Conservation (phyloP, 1,284 basidiomycete species). For the Marasmius oreades region DNA sequence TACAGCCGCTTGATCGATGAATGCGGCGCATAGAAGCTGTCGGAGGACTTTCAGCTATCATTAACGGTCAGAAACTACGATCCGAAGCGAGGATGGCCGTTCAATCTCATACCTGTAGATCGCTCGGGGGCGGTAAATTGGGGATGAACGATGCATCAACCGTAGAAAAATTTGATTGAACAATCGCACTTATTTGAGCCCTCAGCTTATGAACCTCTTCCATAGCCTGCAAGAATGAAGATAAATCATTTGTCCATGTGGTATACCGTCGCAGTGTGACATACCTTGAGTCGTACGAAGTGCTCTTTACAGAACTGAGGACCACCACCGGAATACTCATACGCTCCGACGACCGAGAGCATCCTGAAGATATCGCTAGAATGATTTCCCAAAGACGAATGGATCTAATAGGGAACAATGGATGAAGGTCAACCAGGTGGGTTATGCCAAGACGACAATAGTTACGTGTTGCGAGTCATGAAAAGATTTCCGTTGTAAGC, state of each 20-base stretch:
- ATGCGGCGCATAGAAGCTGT: constrained; percentile 86
- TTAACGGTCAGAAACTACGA: background rate
- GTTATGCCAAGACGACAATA: constrained; percentile 5
- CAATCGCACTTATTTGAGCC: constrained; percentile 83
- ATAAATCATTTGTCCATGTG: constrained; percentile 1
- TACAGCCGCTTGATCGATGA: constrained; percentile 95
- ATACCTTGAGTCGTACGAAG: constrained; percentile 89
- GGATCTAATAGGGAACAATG: constrained; percentile 42
- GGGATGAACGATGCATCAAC: constrained; percentile 55
- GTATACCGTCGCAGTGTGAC: constrained; percentile 13
- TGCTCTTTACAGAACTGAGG: constrained; percentile 83
- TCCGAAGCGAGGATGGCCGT: background rate
- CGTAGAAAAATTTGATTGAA: constrained; percentile 66
- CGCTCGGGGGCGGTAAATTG: constrained; percentile 68
- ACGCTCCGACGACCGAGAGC: constrained; percentile 92
- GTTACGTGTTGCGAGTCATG: constrained; percentile 77
- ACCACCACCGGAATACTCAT: constrained; percentile 85
- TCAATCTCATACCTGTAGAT: constrained; percentile 58
- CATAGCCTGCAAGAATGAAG: constrained; percentile 70
- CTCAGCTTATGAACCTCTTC: constrained; percentile 99
- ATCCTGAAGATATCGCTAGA: constrained; percentile 88
- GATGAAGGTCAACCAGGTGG: constrained; percentile 5
- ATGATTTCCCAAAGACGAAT: constrained; percentile 80
- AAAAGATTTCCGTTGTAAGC: constrained; percentile 66
- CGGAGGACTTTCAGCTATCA: constrained; percentile 88